phyloP scores from a whole-genome alignment of 345 rosid genomes.

The Eucalyptus sideroxylon region DNA sequence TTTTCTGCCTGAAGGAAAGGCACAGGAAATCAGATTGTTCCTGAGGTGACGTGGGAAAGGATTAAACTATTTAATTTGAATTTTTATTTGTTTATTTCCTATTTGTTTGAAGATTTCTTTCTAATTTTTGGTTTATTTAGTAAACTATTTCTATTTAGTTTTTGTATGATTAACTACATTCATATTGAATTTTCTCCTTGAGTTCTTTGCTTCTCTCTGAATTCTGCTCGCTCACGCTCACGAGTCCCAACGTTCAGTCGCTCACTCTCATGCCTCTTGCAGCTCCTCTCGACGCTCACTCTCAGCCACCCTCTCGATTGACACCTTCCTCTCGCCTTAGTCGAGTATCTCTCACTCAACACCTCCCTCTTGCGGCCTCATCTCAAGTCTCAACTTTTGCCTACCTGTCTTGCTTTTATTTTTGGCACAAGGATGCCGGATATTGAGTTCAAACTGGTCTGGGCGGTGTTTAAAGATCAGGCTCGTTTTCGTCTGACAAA shows the following conservation, averaged over 20 bases:
- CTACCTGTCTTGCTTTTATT: neutral
- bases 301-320: too few species aligned
- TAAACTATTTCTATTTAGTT: neutral
- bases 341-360: neutral
- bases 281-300: too few species aligned
- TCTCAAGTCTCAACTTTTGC: neutral
- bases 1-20: neutral
- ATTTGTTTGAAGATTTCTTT: neutral
- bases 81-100: neutral
- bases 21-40: neutral
- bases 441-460: neutral
- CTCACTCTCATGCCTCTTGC: too few species aligned
- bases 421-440: neutral
- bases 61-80: neutral
- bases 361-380: neutral
- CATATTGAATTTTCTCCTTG: neutral
- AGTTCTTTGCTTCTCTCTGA: neutral
- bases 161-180: neutral
- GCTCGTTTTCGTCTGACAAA: neutral
- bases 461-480: neutral
- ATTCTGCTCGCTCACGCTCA: neutral
- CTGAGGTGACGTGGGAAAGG: neutral
- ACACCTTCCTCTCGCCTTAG: too few species aligned
- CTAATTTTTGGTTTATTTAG: neutral
- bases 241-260: too few species aligned